Evolutionary conservation across 371 early-diverging fungal genomes (phyloP).

Genomic region (Mortierella sp.): DNA sequence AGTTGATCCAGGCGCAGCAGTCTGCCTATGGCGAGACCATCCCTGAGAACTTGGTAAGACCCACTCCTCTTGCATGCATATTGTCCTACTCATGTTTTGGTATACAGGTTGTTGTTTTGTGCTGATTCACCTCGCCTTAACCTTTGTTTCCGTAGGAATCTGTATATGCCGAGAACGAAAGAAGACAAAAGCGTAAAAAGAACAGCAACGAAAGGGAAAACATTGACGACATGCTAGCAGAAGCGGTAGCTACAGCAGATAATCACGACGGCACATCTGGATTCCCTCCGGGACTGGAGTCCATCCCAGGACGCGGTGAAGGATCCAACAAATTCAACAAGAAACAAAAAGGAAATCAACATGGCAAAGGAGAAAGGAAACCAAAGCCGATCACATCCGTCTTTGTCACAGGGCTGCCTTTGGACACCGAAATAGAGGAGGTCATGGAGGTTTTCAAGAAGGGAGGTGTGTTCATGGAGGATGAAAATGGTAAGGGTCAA

Average conservation of each 20-base stretch:
- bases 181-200: constrained; percentile 40
- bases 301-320: constrained; percentile 33
- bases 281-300: constrained; percentile 21
- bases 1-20: constrained; percentile 81
- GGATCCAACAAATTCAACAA: constrained; percentile 36
- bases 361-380: constrained; percentile 57
- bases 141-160: too few species aligned
- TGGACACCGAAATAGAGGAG: constrained; percentile 85
- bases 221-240: constrained; percentile 7
- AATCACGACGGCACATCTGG: constrained; percentile 1
- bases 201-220: constrained; percentile 6
- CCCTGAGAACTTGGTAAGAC: constrained; percentile 63
- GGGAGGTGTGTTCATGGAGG: constrained; percentile 93
- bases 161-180: constrained; percentile 39
- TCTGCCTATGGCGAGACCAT: constrained; percentile 79
- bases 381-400: constrained; percentile 78
- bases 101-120: background rate
- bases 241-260: background rate
- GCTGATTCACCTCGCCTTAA: background rate
- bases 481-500: constrained; percentile 52
- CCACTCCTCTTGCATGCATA: too few species aligned
- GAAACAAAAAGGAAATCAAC: constrained; percentile 22
- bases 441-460: constrained; percentile 82
- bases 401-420: constrained; percentile 89
- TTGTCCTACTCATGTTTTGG: too few species aligned